A percentile compares a stretch with the other conserved stretches of the same genome.
Evolutionary conservation across 768 basidiomycete species (phyloP).

Genomic region (Clathrus columnatus): DNA sequence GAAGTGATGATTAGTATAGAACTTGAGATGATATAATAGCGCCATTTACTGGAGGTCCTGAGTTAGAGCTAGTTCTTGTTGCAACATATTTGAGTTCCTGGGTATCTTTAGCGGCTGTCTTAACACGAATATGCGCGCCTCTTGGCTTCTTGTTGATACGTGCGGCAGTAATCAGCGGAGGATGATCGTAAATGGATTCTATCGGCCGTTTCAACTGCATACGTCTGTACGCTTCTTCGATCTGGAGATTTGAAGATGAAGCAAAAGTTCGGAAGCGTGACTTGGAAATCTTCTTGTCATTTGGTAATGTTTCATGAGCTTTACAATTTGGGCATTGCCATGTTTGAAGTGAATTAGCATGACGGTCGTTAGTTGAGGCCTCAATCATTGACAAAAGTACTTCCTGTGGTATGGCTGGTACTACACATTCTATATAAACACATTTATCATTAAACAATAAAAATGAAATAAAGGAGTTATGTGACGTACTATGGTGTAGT

Average conservation of each 20-base stretch:
- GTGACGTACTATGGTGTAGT: slow-evolving; percentile 4
- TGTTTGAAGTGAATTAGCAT: neutral
- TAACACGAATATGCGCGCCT: too few relatives aligned
- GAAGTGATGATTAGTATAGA: neutral
- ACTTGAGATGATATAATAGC: neutral
- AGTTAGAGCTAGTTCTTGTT: neutral
- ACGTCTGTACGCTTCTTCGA: too few relatives aligned
- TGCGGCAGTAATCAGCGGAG: too few relatives aligned
- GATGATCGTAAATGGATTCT: too few relatives aligned
- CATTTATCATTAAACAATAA: neutral
- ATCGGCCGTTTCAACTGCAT: too few relatives aligned
- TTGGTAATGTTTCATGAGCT: slow-evolving; percentile 17
- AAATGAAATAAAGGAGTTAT: neutral
- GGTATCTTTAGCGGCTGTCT: too few relatives aligned
- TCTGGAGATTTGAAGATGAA: too few relatives aligned
- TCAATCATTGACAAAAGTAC: slow-evolving; percentile 3
- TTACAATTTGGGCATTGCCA: slow-evolving; percentile 11
- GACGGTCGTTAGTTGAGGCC: neutral
- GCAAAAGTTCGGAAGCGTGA: too few relatives aligned
- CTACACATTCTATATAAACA: neutral
- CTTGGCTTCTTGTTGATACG: too few relatives aligned
- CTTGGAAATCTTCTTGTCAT: too few relatives aligned
- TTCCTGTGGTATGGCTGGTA: slow-evolving; percentile 1
- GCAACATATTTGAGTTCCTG: too few relatives aligned
- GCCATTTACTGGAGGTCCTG: neutral